Base-by-base conservation (phyloP, 768 basidiomycete species). In the Pisolithus microcarpus region DNA sequence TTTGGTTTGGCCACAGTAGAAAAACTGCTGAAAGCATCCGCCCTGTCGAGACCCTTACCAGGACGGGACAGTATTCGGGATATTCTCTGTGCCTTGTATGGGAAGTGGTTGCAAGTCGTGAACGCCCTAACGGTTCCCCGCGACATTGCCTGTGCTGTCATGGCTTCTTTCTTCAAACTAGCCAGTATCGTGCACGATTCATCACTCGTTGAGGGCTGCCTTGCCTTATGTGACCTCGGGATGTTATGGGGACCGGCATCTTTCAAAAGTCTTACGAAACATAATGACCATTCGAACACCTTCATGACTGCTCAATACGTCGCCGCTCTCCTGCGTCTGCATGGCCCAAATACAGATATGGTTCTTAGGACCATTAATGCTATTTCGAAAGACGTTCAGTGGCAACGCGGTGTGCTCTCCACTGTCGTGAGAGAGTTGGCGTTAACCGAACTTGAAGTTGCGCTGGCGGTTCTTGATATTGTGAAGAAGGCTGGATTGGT, bases 151-250 rank as follows among this genome's bases (percentile, higher is more conserved):
- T 53, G 56, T 24, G 66, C 67, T 7, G 63, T 78, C 34, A 55
- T 70, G 5, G 63, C 70, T 6, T 62, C 75, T 1, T 79, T 82
- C 57, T 62, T 82, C 28, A 74, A 67, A 40, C 58, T 80, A 30
- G 70, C 78, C 7, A 70, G 63, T 15, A 52, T 59, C n/a, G 62
- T 72, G 6, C 57, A 53, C 5, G 77, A 81, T 48, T 57, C 49
- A 0, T 53, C 61, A 8, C 56, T 82, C 10, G 62, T 67, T 31
- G 61, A 66, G 7, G 69, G 57, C 3, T 78, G 74, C 52, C 61
- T 58, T 42, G 65, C 57, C 10, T 70, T 71, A 46, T 69, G 63
- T 52, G 46, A 54, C 16, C 34, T 51, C n/a, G 58, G 61, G 26
- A 53, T 48, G n/a, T 55, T 75, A 23, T 70, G 68, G 60, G 49